Conservation (phyloP, 805 yeast genomes). For the Cyberlindnera mississippiensis region DNA sequence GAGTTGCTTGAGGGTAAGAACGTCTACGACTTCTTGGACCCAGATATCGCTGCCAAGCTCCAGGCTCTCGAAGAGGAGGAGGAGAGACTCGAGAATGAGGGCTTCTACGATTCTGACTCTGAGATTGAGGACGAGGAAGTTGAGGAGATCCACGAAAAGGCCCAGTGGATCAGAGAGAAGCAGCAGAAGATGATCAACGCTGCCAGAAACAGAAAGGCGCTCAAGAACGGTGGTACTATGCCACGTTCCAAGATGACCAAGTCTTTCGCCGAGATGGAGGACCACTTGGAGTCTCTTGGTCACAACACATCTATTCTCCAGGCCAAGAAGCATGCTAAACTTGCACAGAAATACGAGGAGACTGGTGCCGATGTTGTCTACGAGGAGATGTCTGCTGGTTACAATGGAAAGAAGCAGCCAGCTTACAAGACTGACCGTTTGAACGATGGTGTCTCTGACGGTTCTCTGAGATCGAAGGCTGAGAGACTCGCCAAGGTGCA, state of each 20-base stretch:
- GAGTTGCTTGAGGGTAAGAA: conserved; percentile 94
- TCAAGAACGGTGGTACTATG: conserved; percentile 82
- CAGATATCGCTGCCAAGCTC: conserved; percentile 89
- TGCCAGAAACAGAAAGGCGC: conserved; percentile 79
- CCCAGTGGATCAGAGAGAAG: conserved; percentile 91
- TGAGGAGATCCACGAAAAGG: conserved; percentile 76
- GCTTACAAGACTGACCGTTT: conserved; percentile 70
- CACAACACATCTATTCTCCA: conserved; percentile 73
- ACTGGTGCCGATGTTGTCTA: conserved; percentile 67
- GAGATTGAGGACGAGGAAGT: conserved; percentile 63
- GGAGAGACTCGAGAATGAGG: conserved; percentile 87
- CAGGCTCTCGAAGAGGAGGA: conserved; percentile 97
- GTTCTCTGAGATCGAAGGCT: conserved; percentile 75
- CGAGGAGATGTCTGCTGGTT: conserved; percentile 25
- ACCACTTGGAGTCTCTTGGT: conserved; percentile 85
- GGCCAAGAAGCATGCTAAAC: conserved; percentile 42
- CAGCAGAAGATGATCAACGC: conserved; percentile 91
- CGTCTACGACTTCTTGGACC: conserved; percentile 95
- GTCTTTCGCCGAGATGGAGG: conserved; percentile 74
- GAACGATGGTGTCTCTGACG: conserved; percentile 82
- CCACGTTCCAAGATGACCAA: conserved; percentile 86
- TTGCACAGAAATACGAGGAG: conserved; percentile 37
- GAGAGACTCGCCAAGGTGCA: conserved; percentile 83
- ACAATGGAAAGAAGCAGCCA: conserved; percentile 26
- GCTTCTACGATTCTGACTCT: conserved; percentile 89